Conservation (phyloP, 352 stramenopile genomes). For the Pythium aristosporum region DNA sequence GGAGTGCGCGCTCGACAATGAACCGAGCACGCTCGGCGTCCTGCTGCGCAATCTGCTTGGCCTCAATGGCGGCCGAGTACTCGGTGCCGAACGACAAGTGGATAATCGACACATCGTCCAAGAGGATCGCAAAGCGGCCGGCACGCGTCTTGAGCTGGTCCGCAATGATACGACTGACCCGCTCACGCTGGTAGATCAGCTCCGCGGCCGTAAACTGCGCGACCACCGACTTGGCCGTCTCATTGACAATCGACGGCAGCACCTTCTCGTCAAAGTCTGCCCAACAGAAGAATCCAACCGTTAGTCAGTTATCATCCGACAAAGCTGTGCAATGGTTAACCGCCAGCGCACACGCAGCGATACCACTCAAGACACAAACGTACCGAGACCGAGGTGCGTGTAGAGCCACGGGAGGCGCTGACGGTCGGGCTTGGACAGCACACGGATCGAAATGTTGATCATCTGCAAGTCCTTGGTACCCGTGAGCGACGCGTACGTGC, state of each 20-base stretch:
- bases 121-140: slow-evolving; percentile 91
- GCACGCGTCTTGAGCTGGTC: slow-evolving; percentile 75
- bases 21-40: slow-evolving; percentile 98
- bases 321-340: too few species aligned
- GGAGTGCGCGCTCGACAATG: slow-evolving; percentile 96
- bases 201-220: slow-evolving; percentile 99
- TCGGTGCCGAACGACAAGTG: slow-evolving; percentile 98
- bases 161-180: slow-evolving; percentile 95
- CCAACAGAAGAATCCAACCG: neutral
- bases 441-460: slow-evolving; percentile 99
- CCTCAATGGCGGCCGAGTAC: slow-evolving; percentile 98
- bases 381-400: slow-evolving; percentile 91
- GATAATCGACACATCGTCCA: slow-evolving; percentile 99
- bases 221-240: slow-evolving; percentile 99
- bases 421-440: slow-evolving; percentile 96
- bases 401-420: slow-evolving; percentile 96
- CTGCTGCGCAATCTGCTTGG: slow-evolving; percentile 99
- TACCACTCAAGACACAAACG: slow-evolving; percentile 4
- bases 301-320: neutral
- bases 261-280: slow-evolving; percentile 98
- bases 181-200: slow-evolving; percentile 98
- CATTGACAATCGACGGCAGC: slow-evolving; percentile 98
- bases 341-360: too few species aligned
- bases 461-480: slow-evolving; percentile 98
- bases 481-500: slow-evolving; percentile 91